phyloP scores from a whole-genome alignment of 1,284 basidiomycete genomes.

The Agaricales sp. region DNA sequence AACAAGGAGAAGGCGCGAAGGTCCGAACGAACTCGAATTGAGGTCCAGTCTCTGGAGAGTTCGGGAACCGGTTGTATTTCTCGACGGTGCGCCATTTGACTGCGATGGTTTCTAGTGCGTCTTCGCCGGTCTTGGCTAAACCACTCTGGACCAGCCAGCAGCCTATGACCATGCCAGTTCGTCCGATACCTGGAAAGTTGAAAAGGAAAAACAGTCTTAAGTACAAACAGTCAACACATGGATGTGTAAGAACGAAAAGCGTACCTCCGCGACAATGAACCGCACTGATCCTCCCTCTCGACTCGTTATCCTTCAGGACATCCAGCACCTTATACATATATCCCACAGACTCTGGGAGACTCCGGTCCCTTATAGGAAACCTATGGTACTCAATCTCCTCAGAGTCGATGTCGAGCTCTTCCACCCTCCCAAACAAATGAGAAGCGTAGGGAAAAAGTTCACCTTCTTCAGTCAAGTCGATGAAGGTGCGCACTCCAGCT shows the following conservation, averaged over 20 bases:
- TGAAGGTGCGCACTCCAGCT: conserved; percentile 66
- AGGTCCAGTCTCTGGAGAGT: conserved; percentile 68
- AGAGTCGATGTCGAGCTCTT: conserved; percentile 40
- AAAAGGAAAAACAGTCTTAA: not conserved
- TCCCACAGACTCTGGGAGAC: conserved; percentile 42
- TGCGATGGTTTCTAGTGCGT: conserved; percentile 53
- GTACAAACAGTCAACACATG: not conserved
- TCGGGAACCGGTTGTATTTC: conserved; percentile 62
- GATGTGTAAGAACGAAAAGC: not conserved
- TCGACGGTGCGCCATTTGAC: conserved; percentile 63
- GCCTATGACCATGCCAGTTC: conserved; percentile 66
- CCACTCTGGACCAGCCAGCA: conserved; percentile 69
- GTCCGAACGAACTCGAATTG: conserved; percentile 63
- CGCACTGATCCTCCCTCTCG: conserved; percentile 43
- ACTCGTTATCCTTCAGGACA: conserved; percentile 47
- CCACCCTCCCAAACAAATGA: conserved; percentile 42
- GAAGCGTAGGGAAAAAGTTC: conserved; percentile 57
- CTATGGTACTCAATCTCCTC: conserved; percentile 55
- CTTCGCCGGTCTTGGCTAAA: conserved; percentile 45
- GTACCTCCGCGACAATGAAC: conserved; percentile 68
- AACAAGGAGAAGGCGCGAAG: conserved; percentile 15
- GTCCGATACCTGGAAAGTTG: conserved; percentile 32
- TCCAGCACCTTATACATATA: conserved; percentile 46
- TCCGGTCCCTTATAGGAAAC: conserved; percentile 65
- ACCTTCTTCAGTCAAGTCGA: conserved; percentile 66